Evolutionary conservation across 495 filamentous ascomycete species (phyloP).

Genomic region (Penicillium arizonense): DNA sequence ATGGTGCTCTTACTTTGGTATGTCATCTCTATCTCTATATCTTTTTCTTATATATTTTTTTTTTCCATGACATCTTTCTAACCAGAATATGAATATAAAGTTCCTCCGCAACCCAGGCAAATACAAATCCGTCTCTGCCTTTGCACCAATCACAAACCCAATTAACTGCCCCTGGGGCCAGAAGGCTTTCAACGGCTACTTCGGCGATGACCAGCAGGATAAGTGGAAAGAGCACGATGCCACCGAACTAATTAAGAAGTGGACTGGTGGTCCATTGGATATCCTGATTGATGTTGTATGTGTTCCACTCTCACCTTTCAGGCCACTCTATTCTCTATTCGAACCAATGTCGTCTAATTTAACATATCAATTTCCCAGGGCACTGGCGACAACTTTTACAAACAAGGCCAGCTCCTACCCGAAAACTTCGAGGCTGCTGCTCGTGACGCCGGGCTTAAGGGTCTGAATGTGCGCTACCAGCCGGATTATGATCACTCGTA

Average conservation of each 20-base stretch:
- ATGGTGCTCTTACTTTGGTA: slow-evolving; percentile 85
- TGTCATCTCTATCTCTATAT: slow-evolving; percentile 4
- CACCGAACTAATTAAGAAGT: slow-evolving; percentile 81
- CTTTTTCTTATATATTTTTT: neutral
- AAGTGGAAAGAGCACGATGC: slow-evolving; percentile 89
- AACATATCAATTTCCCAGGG: slow-evolving; percentile 45
- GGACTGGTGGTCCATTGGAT: slow-evolving; percentile 63
- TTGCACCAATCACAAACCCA: slow-evolving; percentile 91
- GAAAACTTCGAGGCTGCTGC: slow-evolving; percentile 88
- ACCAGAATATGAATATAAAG: slow-evolving; percentile 25
- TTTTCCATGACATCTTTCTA: slow-evolving; percentile 5
- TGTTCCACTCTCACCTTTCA: slow-evolving; percentile 4
- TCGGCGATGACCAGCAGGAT: slow-evolving; percentile 67
- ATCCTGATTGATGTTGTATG: slow-evolving; percentile 78
- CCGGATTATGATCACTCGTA: slow-evolving; percentile 96
- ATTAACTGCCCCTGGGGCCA: slow-evolving; percentile 85
- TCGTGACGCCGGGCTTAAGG: slow-evolving; percentile 63
- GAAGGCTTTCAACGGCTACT: slow-evolving; percentile 91
- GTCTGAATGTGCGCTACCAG: slow-evolving; percentile 77
- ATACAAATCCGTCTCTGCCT: slow-evolving; percentile 85
- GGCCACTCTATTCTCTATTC: neutral
- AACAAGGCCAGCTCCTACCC: slow-evolving; percentile 85
- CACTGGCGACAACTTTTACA: slow-evolving; percentile 93
- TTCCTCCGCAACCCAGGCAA: slow-evolving; percentile 86
- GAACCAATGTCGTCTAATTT: neutral